Conservation (phyloP, 345 rosid species). For the Raphanus sativus region DNA sequence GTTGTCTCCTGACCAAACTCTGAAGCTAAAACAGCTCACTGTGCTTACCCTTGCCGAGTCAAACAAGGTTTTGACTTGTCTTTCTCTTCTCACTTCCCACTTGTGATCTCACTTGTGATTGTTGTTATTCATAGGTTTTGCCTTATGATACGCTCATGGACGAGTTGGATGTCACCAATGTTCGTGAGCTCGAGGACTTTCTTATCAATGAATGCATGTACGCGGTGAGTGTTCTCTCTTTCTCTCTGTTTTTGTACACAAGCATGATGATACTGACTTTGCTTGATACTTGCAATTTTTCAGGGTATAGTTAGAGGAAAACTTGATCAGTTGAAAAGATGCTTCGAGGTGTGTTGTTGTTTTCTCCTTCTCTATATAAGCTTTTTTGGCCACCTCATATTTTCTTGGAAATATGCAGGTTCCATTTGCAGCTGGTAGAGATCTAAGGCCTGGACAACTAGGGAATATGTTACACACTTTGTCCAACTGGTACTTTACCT, state of each 20-base stretch:
- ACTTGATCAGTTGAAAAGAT: conserved; percentile 86
- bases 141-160: conserved; percentile 84
- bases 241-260: background rate
- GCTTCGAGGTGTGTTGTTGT: conserved; percentile 69
- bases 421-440: conserved; percentile 95
- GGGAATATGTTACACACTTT: conserved; percentile 83
- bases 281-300: background rate
- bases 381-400: background rate
- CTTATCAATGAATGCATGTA: conserved; percentile 96
- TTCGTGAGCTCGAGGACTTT: conserved; percentile 94
- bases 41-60: conserved; percentile 85
- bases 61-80: conserved; percentile 54
- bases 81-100: background rate
- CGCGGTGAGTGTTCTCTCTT: conserved; percentile 52
- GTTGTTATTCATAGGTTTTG: conserved; percentile 49
- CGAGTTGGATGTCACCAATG: conserved; percentile 81
- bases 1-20: conserved; percentile 74
- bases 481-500: conserved; percentile 59
- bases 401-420: conserved; percentile 47
- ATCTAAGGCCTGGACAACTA: conserved; percentile 86
- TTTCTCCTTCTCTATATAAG: background rate
- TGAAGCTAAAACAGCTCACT: conserved; percentile 90
- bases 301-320: conserved; percentile 97
- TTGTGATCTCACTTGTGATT: conserved; percentile 8
- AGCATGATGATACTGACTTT: conserved; percentile 1